Base-by-base conservation (phyloP, 176 grass and related monocot genomes). In the Olyra latifolia region DNA sequence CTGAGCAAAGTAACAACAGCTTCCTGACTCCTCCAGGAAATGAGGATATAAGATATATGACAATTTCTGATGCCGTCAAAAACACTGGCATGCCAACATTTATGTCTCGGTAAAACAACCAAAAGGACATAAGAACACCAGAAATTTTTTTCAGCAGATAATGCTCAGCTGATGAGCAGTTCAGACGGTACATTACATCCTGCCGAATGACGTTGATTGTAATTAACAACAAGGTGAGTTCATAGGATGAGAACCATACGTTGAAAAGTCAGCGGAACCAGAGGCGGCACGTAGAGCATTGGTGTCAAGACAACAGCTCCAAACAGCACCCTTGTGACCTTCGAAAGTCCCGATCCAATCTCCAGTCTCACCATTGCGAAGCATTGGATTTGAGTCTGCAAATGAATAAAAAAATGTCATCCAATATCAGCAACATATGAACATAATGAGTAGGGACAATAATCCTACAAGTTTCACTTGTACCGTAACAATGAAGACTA, bases 301-400 rank as follows among this genome's bases (percentile, higher is more conserved):
- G 29, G 88, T 91, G 75, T 94, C 92, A 4, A 93, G 85, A 66
- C 91, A 88, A 55, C 82, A 88, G 54, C 92, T 94, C 92, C 92
- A 94, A 68, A 94, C 92, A 71, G 92, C 92, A 83, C 92, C 92
- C 70, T 94, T 94, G 71, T 94, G 92, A 55, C 92, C 92, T 88
- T 94, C 86, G 69, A 94, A 94, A 53, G 92, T 94, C 53, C 92
- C 92, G 77, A 94, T 94, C 92, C 92, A 94, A 80, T 94, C 92
- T 83, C 92, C 92, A 47, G 92, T 86, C 69, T 94, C 92, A 64
- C 92, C 92, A 88, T 94, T 94, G 69, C 92, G 87, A 52, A 94
- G 86, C 92, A 94, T 94, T 23, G 92, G 92, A 59, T 75, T 87
- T 47, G 88, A 84, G 80, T 94, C 92, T 91, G 79, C 30, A 43